Evolutionary conservation across 495 filamentous ascomycete genomes (phyloP).

Genomic region (Hypoxylon rickii): DNA sequence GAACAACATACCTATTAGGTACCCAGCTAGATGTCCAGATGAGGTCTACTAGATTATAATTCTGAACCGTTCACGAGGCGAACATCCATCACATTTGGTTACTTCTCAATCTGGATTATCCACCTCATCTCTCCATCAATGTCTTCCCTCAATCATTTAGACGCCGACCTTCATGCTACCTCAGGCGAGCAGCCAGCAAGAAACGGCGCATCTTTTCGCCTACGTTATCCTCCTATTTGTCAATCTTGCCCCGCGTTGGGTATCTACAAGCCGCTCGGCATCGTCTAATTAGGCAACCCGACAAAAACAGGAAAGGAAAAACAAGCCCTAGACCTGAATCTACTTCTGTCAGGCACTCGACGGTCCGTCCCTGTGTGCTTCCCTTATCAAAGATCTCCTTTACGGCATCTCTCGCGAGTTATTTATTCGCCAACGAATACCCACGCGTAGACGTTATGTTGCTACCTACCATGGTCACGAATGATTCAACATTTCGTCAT

Average conservation of each 20-base stretch:
- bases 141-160: no score
- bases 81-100: no score
- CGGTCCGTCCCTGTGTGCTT: slow-evolving; percentile 2
- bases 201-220: slow-evolving; percentile 16
- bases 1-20: no score
- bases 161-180: no score
- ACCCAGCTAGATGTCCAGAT: no score
- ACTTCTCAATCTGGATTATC: background rate
- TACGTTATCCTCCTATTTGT: slow-evolving; percentile 22
- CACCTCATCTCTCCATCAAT: background rate
- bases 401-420: slow-evolving; percentile 7
- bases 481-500: slow-evolving; percentile 20
- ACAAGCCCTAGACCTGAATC: slow-evolving; percentile 12
- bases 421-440: slow-evolving; percentile 9
- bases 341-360: background rate
- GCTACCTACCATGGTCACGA: slow-evolving; percentile 13
- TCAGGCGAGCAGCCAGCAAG: slow-evolving; percentile 8
- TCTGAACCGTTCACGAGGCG: no score
- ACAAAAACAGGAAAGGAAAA: background rate
- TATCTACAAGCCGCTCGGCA: slow-evolving; percentile 35
- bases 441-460: slow-evolving; percentile 10
- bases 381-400: background rate
- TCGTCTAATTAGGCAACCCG: slow-evolving; percentile 34
- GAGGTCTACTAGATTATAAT: no score
- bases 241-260: slow-evolving; percentile 33